A percentile compares a stretch with the other conserved stretches of the same genome.
Conservation (phyloP, 192 early-diverging fungal genomes). For the Coemansia guatemalensis region DNA sequence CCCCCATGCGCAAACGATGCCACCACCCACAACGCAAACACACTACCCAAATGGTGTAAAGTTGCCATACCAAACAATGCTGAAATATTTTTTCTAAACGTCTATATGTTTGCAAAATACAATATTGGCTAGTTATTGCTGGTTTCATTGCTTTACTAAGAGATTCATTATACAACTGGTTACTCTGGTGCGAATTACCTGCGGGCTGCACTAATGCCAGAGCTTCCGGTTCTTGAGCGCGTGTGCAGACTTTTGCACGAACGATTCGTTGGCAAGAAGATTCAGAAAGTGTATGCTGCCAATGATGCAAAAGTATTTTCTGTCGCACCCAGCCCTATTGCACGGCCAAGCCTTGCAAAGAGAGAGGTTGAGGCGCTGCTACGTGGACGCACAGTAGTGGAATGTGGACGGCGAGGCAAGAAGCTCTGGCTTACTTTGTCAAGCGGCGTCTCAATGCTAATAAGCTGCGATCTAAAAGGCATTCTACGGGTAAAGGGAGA, state of each 20-base stretch:
- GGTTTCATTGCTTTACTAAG: neutral
- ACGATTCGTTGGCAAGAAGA: constrained; percentile 53
- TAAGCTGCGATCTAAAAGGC: constrained; percentile 82
- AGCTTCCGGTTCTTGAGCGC: constrained; percentile 73
- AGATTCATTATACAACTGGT: neutral
- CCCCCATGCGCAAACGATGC: too few species aligned
- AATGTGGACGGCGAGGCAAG: constrained; percentile 74
- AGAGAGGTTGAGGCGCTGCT: constrained; percentile 42
- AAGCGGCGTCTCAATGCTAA: constrained; percentile 33
- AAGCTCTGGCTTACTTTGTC: constrained; percentile 59
- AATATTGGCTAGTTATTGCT: neutral
- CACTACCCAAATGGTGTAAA: too few species aligned
- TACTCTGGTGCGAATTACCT: neutral
- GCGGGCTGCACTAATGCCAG: constrained; percentile 56
- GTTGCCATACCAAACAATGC: too few species aligned
- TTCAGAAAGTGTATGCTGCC: constrained; percentile 52
- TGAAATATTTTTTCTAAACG: too few species aligned
- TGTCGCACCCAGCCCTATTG: neutral
- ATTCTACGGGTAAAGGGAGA: constrained; percentile 30
- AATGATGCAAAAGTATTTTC: constrained; percentile 57
- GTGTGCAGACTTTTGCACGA: constrained; percentile 59
- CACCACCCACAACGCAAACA: too few species aligned
- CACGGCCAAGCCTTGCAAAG: neutral
- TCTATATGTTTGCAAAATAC: too few species aligned
- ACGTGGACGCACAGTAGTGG: constrained; percentile 54